Base-by-base conservation (phyloP, 768 basidiomycete genomes). In the Serpula lacrymans region DNA sequence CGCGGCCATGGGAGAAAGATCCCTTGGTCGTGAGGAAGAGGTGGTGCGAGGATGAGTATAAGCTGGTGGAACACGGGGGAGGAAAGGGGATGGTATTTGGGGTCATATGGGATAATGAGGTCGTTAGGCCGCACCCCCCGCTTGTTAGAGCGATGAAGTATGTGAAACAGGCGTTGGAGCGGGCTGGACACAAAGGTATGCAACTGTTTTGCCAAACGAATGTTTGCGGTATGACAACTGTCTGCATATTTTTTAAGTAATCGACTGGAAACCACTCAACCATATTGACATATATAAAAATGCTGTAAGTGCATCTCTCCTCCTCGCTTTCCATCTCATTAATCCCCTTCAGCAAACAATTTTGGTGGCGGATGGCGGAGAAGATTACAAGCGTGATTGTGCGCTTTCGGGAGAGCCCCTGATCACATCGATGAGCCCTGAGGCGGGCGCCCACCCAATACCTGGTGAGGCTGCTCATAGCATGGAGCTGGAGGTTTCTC, bases 1-100 rank as follows among this genome's bases (percentile, higher is more conserved):
- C 58, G 2, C 60, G 72, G 48, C 79, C 81, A 1, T 84, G 82
- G 81, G 56, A 59, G 4, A 54, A 59, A 34, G 81, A 84, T 50
- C 77, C 80, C 3, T 51, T 71, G 1, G 71, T 67, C 3, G 53
- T 76, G 2, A 54, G 70, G 11, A 77, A 77, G 46, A 61, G 64
- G 8, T 78, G 76, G 76, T 59, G 58, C 17, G 64, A 70, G 28
- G 49, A 56, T 0, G 70, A 67, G 27, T 80, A 75, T 55, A 47
- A 53, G 22, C 59, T 80, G 6, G 54, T 49, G 5, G 69, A 71
- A 12, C 75, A 78, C 38, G 75, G 74, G 4, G 55, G 59, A 24
- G 73, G 71, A 3, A 54, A 60, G 21, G 37, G 55, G 20, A 57
- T 80, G 38, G 73, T 77, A 48, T 70, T 78, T 48, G 74, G 64